A percentile compares a stretch with the other conserved stretches of the same genome.
These are phyloP conservation scores for Aspergillus luchuensis DNA, from an alignment of 2,329 filamentous ascomycete species.

Conservation along the genomic window DNA sequence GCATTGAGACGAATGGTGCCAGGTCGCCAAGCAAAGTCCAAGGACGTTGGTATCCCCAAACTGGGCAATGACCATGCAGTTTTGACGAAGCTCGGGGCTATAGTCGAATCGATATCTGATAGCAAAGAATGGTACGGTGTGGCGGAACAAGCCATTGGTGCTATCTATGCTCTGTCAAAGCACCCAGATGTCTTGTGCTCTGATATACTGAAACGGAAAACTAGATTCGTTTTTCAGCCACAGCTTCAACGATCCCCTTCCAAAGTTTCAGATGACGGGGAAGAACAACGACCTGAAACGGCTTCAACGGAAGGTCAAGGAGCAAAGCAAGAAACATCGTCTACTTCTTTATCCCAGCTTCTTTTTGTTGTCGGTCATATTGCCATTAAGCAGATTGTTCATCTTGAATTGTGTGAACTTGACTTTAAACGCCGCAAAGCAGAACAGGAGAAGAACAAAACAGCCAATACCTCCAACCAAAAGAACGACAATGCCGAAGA, in stretches of 20 bases:
- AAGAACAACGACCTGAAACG: conserved; percentile 39
- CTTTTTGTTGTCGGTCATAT: conserved; percentile 95
- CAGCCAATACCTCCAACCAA: conserved; percentile 45
- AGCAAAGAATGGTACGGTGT: conserved; percentile 95
- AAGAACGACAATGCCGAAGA: conserved; percentile 64
- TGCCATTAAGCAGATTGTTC: conserved; percentile 98
- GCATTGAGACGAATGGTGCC: conserved; percentile 90
- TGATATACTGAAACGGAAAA: conserved; percentile 84
- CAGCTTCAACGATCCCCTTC: conserved; percentile 33
- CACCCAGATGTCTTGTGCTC: conserved; percentile 93
- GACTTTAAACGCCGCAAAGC: conserved; percentile 94
- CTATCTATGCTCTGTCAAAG: conserved; percentile 91
- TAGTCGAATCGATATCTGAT: conserved; percentile 81
- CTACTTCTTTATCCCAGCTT: conserved; percentile 81
- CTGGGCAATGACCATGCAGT: conserved; percentile 92
- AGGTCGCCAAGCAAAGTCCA: conserved; percentile 76
- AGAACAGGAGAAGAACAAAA: conserved; percentile 53
- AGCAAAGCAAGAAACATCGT: conserved; percentile 63
- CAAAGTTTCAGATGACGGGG: conserved; percentile 30
- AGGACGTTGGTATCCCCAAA: conserved; percentile 65
- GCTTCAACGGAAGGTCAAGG: conserved; percentile 36
- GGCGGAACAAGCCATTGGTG: conserved; percentile 92
- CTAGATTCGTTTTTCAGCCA: conserved; percentile 72
- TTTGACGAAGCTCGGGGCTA: conserved; percentile 74
- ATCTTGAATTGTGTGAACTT: conserved; percentile 93